These are phyloP conservation scores for Thecaphora frezii DNA, from an alignment of 1,284 basidiomycete species.

Conservation along the genomic window DNA sequence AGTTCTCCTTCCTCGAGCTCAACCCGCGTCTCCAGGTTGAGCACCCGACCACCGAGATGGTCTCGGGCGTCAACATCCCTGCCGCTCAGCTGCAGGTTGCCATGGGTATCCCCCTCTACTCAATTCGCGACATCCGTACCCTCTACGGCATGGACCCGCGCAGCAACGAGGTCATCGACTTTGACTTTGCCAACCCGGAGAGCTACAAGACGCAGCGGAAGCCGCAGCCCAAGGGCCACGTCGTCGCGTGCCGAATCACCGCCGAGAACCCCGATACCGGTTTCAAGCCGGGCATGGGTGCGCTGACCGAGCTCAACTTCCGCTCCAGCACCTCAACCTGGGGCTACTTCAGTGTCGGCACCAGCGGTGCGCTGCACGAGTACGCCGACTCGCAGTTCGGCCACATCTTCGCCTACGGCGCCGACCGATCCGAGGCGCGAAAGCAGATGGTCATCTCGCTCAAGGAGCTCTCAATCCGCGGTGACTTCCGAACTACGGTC, in stretches of 20 bases:
- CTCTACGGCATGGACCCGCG: constrained; percentile 72
- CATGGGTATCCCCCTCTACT: constrained; percentile 96
- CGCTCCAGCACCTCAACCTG: constrained; percentile 84
- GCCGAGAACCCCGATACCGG: constrained; percentile 99
- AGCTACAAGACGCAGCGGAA: constrained; percentile 86
- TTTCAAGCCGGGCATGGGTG: constrained; percentile 98
- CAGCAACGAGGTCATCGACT: constrained; percentile 69
- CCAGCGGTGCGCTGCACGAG: constrained; percentile 94
- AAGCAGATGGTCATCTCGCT: constrained; percentile 99
- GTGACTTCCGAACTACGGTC: constrained; percentile 97
- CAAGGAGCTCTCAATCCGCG: constrained; percentile 97
- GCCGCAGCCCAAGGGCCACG: constrained; percentile 95
- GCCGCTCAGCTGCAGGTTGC: constrained; percentile 96
- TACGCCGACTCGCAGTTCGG: constrained; percentile 82
- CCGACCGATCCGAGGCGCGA: constrained; percentile 88
- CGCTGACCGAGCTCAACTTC: constrained; percentile 98
- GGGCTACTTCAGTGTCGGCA: constrained; percentile 97
- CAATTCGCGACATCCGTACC: constrained; percentile 92
- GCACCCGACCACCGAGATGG: constrained; percentile 96
- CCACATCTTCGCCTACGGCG: constrained; percentile 98
- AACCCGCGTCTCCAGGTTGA: constrained; percentile 99
- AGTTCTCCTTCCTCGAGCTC: constrained; percentile 96
- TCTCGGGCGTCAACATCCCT: constrained; percentile 95
- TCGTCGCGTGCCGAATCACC: constrained; percentile 98
- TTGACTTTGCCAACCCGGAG: constrained; percentile 76